Evolutionary conservation across 2,329 filamentous ascomycete genomes (phyloP).

Genomic region (Periconia sp.): DNA sequence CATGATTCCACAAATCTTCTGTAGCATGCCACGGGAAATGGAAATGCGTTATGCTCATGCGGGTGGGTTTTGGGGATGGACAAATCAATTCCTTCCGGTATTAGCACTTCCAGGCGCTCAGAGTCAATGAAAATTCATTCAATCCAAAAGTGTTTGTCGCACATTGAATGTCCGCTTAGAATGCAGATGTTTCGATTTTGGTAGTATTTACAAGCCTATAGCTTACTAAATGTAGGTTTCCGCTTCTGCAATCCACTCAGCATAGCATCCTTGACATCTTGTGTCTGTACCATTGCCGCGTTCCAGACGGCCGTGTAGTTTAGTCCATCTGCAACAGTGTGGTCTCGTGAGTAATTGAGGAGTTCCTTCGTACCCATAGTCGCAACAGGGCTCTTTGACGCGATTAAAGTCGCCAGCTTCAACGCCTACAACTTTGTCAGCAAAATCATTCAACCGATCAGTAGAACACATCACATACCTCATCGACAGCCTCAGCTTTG

Average conservation of each 20-base stretch:
- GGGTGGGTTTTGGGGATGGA: slow-evolving; percentile 42
- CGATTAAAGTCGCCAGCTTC: slow-evolving; percentile 69
- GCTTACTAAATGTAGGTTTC: slow-evolving; percentile 83
- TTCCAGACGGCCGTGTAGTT: slow-evolving; percentile 91
- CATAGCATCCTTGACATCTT: slow-evolving; percentile 77
- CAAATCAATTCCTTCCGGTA: slow-evolving; percentile 45
- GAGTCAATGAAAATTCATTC: slow-evolving; percentile 52
- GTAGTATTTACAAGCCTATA: slow-evolving; percentile 58
- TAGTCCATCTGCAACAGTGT: slow-evolving; percentile 76
- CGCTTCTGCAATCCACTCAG: slow-evolving; percentile 78
- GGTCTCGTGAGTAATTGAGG: slow-evolving; percentile 80
- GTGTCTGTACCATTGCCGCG: slow-evolving; percentile 77
- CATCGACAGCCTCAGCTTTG: slow-evolving; percentile 66
- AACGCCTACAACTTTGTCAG: slow-evolving; percentile 54
- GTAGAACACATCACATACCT: slow-evolving; percentile 24
- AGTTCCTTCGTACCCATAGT: slow-evolving; percentile 88
- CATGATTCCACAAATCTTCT: slow-evolving; percentile 46
- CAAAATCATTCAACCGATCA: background rate
- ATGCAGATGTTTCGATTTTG: background rate
- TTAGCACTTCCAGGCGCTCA: slow-evolving; percentile 51
- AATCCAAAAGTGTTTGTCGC: slow-evolving; percentile 31
- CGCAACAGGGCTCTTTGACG: slow-evolving; percentile 84
- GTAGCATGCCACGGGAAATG: slow-evolving; percentile 47
- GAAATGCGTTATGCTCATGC: slow-evolving; percentile 44
- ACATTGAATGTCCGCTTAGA: background rate